Base-by-base conservation (phyloP, 148 eudicot species). In the Selenicereus undatus region DNA sequence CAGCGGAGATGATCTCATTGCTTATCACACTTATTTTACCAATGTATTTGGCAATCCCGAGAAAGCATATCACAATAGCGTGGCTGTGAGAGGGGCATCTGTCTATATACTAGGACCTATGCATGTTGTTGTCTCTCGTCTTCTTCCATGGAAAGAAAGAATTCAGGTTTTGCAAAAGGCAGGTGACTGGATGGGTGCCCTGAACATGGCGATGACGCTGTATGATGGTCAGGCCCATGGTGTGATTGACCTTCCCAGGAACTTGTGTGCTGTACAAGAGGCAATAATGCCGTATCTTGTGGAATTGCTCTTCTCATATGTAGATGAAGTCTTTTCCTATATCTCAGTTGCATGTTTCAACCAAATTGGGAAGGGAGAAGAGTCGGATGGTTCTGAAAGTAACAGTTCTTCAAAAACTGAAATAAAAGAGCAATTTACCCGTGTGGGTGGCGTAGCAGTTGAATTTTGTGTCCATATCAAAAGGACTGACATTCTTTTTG, bases 151-250 rank as follows among this genome's bases (percentile, higher is more conserved):
- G 98, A 91, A 89, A 83, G 98, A 95, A 82, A 85, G 98, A 17
- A 90, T 93, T 84, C 93, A 93, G 83, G 97, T 93, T 78, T 79
- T 95, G 86, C 88, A 90, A 66, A 91, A 90, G 84, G 96, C 97
- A 78, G 97, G 98, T 81, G 98, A 95, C 76, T 95, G 98, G 98
- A 95, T 91, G 94, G 94, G 98, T 77, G 96, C 98, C 70, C 87
- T 95, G 81, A 93, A 93, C 90, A 95, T 95, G 98, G 96, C 96
- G 74, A 89, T 92, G 88, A 82, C 93, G 62, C 89, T 93, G 42
- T 95, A 91, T 90, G 97, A 95, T 83, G 98, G 98, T 78, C 90
- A 90, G 81, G 89, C 97, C 35, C 96, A 91, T 82, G 98, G 91
- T 84, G 96, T 95, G 48, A 83, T 95, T 88, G 98, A 92, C 83